Percentiles rank a stretch among this genome's conserved stretches.
These are phyloP conservation scores for Pythium chondricola DNA, from an alignment of 352 stramenopile species.

Conservation along the genomic window DNA sequence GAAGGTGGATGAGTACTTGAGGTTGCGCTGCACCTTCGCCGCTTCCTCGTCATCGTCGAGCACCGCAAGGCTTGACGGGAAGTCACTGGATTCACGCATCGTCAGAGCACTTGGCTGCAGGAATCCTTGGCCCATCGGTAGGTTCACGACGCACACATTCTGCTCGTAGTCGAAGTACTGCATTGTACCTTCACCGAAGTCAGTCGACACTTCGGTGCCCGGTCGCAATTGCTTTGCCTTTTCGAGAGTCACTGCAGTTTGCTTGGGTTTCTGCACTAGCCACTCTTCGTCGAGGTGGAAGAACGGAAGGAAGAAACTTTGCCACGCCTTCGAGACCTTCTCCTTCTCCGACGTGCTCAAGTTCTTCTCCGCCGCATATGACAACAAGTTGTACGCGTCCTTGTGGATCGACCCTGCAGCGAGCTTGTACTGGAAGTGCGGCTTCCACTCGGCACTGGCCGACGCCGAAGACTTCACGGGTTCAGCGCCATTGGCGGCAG, in stretches of 20 bases:
- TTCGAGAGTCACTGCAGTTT: slow-evolving; percentile 52
- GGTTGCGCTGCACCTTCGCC: slow-evolving; percentile 27
- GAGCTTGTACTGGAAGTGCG: slow-evolving; percentile 72
- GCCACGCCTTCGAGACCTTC: slow-evolving; percentile 81
- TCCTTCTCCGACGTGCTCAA: slow-evolving; percentile 76
- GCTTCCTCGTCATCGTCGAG: slow-evolving; percentile 59
- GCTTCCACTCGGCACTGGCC: slow-evolving; percentile 35
- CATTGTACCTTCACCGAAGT: slow-evolving; percentile 79
- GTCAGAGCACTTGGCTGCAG: slow-evolving; percentile 71
- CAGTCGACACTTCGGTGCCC: slow-evolving; percentile 69
- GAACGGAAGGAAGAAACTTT: slow-evolving; percentile 80
- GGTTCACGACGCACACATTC: slow-evolving; percentile 56
- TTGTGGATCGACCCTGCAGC: slow-evolving; percentile 79
- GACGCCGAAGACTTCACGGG: not conserved
- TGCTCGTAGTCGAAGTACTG: slow-evolving; percentile 66
- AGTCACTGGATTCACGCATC: slow-evolving; percentile 69
- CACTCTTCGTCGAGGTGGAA: slow-evolving; percentile 81
- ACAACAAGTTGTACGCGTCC: slow-evolving; percentile 70
- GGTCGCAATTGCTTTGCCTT: slow-evolving; percentile 56
- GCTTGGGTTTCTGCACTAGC: slow-evolving; percentile 72
- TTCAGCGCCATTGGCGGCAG: slow-evolving; percentile 5
- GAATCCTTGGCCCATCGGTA: slow-evolving; percentile 62
- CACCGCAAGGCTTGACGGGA: slow-evolving; percentile 53
- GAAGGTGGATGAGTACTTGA: slow-evolving; percentile 55
- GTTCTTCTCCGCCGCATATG: slow-evolving; percentile 80